A percentile compares a stretch with the other conserved stretches of the same genome.
Evolutionary conservation across 2,329 filamentous ascomycete genomes (phyloP).

Genomic region (Coniochaeta sp.): DNA sequence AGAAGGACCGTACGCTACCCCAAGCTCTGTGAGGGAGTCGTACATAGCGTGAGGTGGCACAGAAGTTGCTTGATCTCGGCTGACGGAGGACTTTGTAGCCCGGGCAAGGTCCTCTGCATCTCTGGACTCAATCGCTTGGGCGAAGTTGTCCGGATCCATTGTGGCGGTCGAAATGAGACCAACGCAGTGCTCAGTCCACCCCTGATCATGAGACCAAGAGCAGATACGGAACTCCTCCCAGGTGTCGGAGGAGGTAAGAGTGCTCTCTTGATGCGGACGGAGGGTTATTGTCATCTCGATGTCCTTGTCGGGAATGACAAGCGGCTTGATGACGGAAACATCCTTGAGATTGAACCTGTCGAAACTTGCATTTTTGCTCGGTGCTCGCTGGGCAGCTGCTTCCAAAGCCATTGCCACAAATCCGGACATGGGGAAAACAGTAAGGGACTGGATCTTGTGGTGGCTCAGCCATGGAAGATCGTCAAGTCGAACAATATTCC

Average conservation of each 20-base stretch:
- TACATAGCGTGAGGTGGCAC: conserved; percentile 34
- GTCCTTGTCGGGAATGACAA: conserved; percentile 40
- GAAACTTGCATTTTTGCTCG: conserved; percentile 16
- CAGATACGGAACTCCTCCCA: conserved; percentile 53
- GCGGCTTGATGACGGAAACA: conserved; percentile 35
- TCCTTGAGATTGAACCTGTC: conserved; percentile 40
- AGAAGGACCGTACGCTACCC: conserved; percentile 41
- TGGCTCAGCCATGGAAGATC: conserved; percentile 52
- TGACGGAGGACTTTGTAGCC: conserved; percentile 21
- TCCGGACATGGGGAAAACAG: conserved; percentile 48
- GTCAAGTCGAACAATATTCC: conserved; percentile 37
- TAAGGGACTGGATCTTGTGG: conserved; percentile 49
- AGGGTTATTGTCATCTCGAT: conserved; percentile 43
- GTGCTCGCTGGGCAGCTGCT: conserved; percentile 31
- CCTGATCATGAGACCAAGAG: conserved; percentile 41
- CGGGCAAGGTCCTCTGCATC: conserved; percentile 21
- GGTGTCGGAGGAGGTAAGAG: conserved; percentile 30
- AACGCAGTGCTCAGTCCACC: conserved; percentile 53
- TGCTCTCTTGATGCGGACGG: conserved; percentile 32
- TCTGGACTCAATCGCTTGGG: conserved; percentile 23
- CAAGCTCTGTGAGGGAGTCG: conserved; percentile 33
- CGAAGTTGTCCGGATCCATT: conserved; percentile 31
- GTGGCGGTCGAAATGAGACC: conserved; percentile 38
- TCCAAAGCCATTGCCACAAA: conserved; percentile 45
- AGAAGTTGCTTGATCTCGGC: conserved; percentile 17